A percentile compares a stretch with the other conserved stretches of the same genome.
These are phyloP conservation scores for Phytophthora aleatoria DNA, from an alignment of 352 stramenopile genomes.

Conservation along the genomic window DNA sequence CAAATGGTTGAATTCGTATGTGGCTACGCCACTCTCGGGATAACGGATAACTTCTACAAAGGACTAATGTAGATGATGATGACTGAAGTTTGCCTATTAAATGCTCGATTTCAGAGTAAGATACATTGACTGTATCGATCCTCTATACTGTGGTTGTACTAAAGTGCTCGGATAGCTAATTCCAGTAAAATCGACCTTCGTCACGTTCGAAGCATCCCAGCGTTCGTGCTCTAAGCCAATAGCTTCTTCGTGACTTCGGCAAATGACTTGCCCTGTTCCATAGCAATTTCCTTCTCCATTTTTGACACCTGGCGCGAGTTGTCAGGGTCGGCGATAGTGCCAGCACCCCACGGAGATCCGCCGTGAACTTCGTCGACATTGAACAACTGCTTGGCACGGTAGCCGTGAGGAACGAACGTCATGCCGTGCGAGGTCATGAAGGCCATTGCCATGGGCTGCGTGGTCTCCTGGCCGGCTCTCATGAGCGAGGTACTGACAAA, in stretches of 20 bases:
- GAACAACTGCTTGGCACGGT: slow-evolving; percentile 16
- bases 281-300: slow-evolving; percentile 15
- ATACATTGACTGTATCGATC: too few relatives aligned
- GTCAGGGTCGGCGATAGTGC: slow-evolving; percentile 7
- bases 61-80: too few relatives aligned
- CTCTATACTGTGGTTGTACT: too few relatives aligned
- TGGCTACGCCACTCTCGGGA: too few relatives aligned
- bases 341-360: slow-evolving; percentile 17
- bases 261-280: slow-evolving; percentile 15
- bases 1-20: too few relatives aligned
- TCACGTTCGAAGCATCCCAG: neutral
- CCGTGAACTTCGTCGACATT: slow-evolving; percentile 20
- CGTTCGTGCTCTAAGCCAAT: neutral
- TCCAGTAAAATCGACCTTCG: neutral
- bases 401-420: slow-evolving; percentile 18
- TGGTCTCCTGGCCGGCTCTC: slow-evolving; percentile 20
- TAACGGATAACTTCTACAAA: too few relatives aligned
- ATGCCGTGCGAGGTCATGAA: slow-evolving; percentile 22
- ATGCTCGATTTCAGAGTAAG: too few relatives aligned
- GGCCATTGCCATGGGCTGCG: slow-evolving; percentile 8
- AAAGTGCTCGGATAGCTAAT: too few relatives aligned
- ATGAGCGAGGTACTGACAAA: slow-evolving; percentile 19
- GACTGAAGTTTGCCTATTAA: too few relatives aligned
- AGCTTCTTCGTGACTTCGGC: slow-evolving; percentile 16
- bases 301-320: slow-evolving; percentile 15